These are phyloP conservation scores for Podosphaera xanthii DNA, from an alignment of 2,329 filamentous ascomycete species.

Conservation along the genomic window DNA sequence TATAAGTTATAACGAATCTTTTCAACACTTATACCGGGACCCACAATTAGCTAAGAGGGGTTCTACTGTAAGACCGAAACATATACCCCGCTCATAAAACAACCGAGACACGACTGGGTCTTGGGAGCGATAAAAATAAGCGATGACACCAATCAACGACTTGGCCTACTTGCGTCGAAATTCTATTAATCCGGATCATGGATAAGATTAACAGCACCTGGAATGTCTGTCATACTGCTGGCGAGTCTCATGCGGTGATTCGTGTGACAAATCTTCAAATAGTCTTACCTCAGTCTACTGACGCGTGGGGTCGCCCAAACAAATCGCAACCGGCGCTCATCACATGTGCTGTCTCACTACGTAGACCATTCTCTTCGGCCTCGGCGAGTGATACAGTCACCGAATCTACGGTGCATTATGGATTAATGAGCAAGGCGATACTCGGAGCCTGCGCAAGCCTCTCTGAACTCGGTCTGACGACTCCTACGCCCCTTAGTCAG, in stretches of 20 bases:
- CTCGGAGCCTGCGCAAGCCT: slow-evolving; percentile 18
- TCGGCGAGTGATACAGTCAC: slow-evolving; percentile 36
- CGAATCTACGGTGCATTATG: slow-evolving; percentile 37
- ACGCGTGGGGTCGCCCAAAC: slow-evolving; percentile 34
- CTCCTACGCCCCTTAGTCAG: slow-evolving; percentile 3
- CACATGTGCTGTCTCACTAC: slow-evolving; percentile 34
- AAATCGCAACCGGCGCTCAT: slow-evolving; percentile 36
- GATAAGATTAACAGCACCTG: slow-evolving; percentile 1
- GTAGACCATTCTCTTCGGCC: slow-evolving; percentile 27
- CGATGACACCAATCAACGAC: no score
- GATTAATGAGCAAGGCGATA: slow-evolving; percentile 42
- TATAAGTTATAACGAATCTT: no score
- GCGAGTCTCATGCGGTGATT: slow-evolving; percentile 29
- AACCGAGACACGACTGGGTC: no score
- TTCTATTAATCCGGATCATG: neutral
- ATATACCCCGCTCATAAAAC: no score
- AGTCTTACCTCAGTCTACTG: slow-evolving; percentile 18
- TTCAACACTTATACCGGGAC: no score
- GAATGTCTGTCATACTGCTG: slow-evolving; percentile 8
- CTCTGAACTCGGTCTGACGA: slow-evolving; percentile 1
- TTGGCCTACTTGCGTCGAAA: no score
- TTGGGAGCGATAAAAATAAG: no score
- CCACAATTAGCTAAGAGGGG: no score
- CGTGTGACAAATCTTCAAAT: slow-evolving; percentile 38
- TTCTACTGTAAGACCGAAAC: no score